Conservation (phyloP, 169 alveolate genomes). For the Plasmodium gonderi region DNA sequence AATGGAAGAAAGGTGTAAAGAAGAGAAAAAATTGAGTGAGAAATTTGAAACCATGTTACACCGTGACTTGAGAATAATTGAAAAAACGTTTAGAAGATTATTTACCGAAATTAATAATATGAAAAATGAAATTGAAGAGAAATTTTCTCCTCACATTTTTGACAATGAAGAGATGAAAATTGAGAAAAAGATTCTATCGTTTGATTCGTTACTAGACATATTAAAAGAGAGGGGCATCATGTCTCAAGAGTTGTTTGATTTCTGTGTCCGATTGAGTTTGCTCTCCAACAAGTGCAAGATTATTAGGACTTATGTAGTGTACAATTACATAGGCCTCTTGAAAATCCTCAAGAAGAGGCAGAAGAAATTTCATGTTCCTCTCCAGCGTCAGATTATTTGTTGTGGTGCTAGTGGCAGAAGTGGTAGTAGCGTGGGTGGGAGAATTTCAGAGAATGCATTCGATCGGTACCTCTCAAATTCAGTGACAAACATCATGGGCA, state of each 20-base stretch:
- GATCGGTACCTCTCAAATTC: no score
- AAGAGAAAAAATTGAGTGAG: neutral
- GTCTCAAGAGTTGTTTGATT: conserved; percentile 43
- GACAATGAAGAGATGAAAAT: conserved; percentile 20
- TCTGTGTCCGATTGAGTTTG: conserved; percentile 42
- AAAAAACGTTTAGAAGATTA: conserved; percentile 11
- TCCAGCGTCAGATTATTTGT: no score
- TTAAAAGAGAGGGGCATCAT: conserved; percentile 31
- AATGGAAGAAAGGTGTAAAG: neutral
- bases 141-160: neutral
- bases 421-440: no score
- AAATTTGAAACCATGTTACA: conserved; percentile 16
- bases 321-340: conserved; percentile 29
- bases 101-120: conserved; percentile 14
- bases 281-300: conserved; percentile 40
- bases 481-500: neutral
- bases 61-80: conserved; percentile 14
- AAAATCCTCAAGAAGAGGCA: conserved; percentile 33
- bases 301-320: conserved; percentile 28
- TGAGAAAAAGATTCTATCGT: neutral
- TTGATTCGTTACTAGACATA: conserved; percentile 32
- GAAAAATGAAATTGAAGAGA: conserved; percentile 41
- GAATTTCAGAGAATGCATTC: no score
- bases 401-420: no score
- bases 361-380: no score